A percentile compares a stretch with the other conserved stretches of the same genome.
Evolutionary conservation across 208 protist genomes (phyloP).

Genomic region (Leishmania gerbilli): DNA sequence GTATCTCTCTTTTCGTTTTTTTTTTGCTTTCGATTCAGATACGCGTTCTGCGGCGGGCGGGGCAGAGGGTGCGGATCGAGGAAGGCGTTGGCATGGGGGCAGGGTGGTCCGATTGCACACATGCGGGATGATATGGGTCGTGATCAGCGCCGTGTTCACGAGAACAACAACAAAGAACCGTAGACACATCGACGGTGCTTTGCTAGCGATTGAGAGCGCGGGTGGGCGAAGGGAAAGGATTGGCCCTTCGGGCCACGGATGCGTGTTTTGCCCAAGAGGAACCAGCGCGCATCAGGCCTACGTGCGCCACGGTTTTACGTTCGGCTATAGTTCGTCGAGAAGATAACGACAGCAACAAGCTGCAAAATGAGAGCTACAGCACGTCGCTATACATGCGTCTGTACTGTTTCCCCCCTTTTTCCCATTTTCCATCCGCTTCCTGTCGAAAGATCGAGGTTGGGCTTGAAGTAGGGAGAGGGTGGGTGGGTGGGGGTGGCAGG

Average conservation of each 20-base stretch:
- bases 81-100: not conserved
- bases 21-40: not conserved
- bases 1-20: not conserved
- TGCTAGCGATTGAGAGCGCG: not conserved
- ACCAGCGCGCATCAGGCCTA: not conserved
- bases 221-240: not conserved
- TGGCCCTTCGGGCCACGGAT: not conserved
- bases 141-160: not conserved
- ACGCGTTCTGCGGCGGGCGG: not conserved
- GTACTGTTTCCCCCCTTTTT: not conserved
- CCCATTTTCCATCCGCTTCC: not conserved
- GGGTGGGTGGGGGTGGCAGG: not conserved
- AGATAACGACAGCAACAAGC: not conserved
- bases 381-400: not conserved
- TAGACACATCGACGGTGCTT: not conserved
- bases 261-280: not conserved
- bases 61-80: not conserved
- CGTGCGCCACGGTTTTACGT: not conserved
- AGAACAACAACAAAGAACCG: not conserved
- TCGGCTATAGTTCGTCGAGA: not conserved
- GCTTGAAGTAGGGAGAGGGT: not conserved
- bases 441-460: not conserved
- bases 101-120: not conserved
- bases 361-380: not conserved
- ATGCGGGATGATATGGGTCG: not conserved